Evolutionary conservation across 192 early-diverging fungal species (phyloP).

Genomic region (Geranomyces variabilis): DNA sequence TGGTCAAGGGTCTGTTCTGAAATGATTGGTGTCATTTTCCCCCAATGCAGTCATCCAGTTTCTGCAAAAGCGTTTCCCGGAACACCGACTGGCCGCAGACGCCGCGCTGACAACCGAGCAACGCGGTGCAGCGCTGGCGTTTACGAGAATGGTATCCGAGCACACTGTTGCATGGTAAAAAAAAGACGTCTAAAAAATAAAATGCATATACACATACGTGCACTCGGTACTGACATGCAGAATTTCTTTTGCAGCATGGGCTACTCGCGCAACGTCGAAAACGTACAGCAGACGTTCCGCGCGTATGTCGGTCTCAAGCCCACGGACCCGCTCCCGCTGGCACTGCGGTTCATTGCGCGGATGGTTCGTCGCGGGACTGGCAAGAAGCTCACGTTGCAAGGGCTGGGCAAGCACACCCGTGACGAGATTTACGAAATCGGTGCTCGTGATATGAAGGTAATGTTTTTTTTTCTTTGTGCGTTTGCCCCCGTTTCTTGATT

Average conservation of each 20-base stretch:
- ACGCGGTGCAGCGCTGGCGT: slow-evolving; percentile 1
- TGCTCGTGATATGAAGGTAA: slow-evolving; percentile 29
- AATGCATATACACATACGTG: too few species aligned
- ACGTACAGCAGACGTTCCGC: slow-evolving; percentile 32
- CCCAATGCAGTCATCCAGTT: slow-evolving; percentile 31
- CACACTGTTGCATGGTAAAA: slow-evolving; percentile 28
- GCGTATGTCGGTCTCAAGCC: slow-evolving; percentile 27
- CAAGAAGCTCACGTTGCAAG: slow-evolving; percentile 23
- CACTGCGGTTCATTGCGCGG: slow-evolving; percentile 10
- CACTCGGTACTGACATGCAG: too few species aligned
- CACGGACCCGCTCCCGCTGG: not conserved
- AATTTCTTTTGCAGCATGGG: slow-evolving; percentile 33
- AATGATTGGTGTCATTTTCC: not conserved
- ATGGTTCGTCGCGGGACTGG: slow-evolving; percentile 14
- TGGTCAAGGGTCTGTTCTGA: too few species aligned
- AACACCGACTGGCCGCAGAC: slow-evolving; percentile 16
- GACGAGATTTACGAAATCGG: slow-evolving; percentile 44
- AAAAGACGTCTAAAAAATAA: too few species aligned
- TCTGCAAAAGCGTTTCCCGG: slow-evolving; percentile 32
- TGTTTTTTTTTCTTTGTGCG: slow-evolving; percentile 1
- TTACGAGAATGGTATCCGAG: slow-evolving; percentile 38
- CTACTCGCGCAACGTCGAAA: slow-evolving; percentile 40
- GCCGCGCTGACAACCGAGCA: slow-evolving; percentile 11
- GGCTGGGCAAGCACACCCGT: slow-evolving; percentile 28
- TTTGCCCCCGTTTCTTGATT: too few species aligned